A percentile compares a stretch with the other conserved stretches of the same genome.
Evolutionary conservation across 306 rosid genomes (phyloP).

Genomic region (Medicago truncatula): DNA sequence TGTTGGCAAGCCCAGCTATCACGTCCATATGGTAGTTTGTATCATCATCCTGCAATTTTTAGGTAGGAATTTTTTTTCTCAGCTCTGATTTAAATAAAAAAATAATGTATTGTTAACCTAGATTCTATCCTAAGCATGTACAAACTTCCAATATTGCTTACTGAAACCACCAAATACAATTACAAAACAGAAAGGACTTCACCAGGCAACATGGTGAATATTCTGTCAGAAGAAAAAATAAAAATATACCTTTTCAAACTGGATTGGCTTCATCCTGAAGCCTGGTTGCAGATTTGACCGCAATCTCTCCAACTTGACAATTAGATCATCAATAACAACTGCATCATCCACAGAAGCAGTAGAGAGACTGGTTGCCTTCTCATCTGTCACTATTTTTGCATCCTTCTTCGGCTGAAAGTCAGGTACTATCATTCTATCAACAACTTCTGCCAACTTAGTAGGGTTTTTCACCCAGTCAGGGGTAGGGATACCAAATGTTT

Average conservation of each 20-base stretch:
- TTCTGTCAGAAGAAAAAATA: slow-evolving; percentile 10
- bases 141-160: slow-evolving; percentile 26
- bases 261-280: slow-evolving; percentile 95
- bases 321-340: slow-evolving; percentile 75
- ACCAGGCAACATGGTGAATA: slow-evolving; percentile 20
- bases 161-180: slow-evolving; percentile 8
- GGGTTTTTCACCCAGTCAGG: slow-evolving; percentile 88
- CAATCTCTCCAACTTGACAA: slow-evolving; percentile 65
- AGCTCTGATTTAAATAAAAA: slow-evolving; percentile 10
- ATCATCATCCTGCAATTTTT: slow-evolving; percentile 84
- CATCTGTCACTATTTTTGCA: slow-evolving; percentile 88
- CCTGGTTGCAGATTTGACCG: slow-evolving; percentile 60
- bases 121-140: slow-evolving; percentile 1
- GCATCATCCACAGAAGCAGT: slow-evolving; percentile 87
- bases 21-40: slow-evolving; percentile 94
- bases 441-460: slow-evolving; percentile 71
- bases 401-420: slow-evolving; percentile 87
- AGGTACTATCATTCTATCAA: slow-evolving; percentile 75
- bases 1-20: slow-evolving; percentile 97
- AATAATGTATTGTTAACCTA: neutral
- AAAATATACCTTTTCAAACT: slow-evolving; percentile 79
- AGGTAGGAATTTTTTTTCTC: slow-evolving; percentile 8
- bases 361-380: slow-evolving; percentile 79
- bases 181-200: slow-evolving; percentile 12
- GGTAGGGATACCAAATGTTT: slow-evolving; percentile 85